Evolutionary conservation across 257 asterid genomes (phyloP), one percentile per base, ranked within the genome.

Genomic region (Datura wrightii): DNA sequence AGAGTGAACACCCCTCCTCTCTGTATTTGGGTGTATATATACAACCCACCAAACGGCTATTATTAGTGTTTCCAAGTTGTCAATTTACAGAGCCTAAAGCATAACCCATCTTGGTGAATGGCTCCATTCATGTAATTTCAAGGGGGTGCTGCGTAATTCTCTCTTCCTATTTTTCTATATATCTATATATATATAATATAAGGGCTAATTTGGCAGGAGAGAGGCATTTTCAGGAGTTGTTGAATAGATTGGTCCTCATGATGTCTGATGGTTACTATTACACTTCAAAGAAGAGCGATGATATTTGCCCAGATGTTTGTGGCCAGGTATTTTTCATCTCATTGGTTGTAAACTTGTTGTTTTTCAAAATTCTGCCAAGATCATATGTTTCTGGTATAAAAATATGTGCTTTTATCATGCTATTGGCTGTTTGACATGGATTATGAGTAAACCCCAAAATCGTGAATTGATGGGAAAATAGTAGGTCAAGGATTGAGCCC

Each of bases 221-320:
- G 67, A 11, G 34, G 67, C 79, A 70, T 70, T 72, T 56, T 15
- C 9, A 4, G 8, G 24, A 15, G n/a, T 56, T 72, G 39, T 72
- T 72, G 41, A 72, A 18, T 41, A 41, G 34, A 18, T 72, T 46
- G 58, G 80, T 72, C 3, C n/a, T 72, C n/a, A 72, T 72, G 80
- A 72, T 46, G 80, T 72, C 58, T 72, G 80, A 72, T 72, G 80
- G 37, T 72, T 72, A 72, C 53, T 72, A 72, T 72, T 72, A 46
- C 41, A 72, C n/a, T 72, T 72, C 80, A 24, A 72, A 72, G n/a
- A 72, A 72, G 80, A 72, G 80, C 1, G 80, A 72, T 46, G 80
- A 46, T 72, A 72, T 46, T 72, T 72, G 58, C 80, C 80, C 80
- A n/a, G 80, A 46, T 72, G 80, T 72, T 46, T 72, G 80, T 46